Evolutionary conservation across 257 asterid species (phyloP), one percentile per base, ranked within the genome.

Genomic region (Solanum habrochaites): DNA sequence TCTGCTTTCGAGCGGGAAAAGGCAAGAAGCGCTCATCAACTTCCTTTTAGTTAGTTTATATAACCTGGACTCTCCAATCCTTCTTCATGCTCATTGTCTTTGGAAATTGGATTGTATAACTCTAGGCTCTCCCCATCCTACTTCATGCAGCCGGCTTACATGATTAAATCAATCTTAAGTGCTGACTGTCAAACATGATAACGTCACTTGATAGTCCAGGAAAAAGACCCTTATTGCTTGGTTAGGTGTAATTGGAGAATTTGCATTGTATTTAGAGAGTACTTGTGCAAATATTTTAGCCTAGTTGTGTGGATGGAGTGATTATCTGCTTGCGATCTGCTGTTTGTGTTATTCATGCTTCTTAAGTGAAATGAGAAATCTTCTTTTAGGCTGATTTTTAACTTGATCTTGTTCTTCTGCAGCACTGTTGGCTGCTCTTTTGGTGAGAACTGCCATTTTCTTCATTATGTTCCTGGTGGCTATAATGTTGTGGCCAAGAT

Each of bases 401-500:
- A 31, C 18, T 49, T 56, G 35, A 35, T 83, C 62, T 27, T 39
- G 29, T 77, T 42, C 62, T 52, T 56, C 8, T 91, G 92, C 94
- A 96, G 99, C 89, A 91, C 90, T 77, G 92, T 96, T 21, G 96
- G 96, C 52, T 92, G 95, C 83, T 92, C 90, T 39, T 94, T 93
- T 72, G 96, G 98, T 27, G 96, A 96, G 91, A 92, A 90, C 85
- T 96, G 99, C 89, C 99, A 96, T 91, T 96, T 95, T 90, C 98
- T 96, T 84, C 99, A 96, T 92, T 81, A 90, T 43, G 94, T 94
- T 27, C 98, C 97, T 9, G 98, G 99, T 72, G 99, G 98, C 86
- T 95, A 94, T 58, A 94, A 92, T 81, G 93, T 97, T 3, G 98
- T 95, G 80, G 94, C 99, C 87, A 98, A 95, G 83, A 89, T 94